These are phyloP conservation scores for Oehlia diaphana DNA, from an alignment of 192 early-diverging fungal genomes.

Conservation along the genomic window DNA sequence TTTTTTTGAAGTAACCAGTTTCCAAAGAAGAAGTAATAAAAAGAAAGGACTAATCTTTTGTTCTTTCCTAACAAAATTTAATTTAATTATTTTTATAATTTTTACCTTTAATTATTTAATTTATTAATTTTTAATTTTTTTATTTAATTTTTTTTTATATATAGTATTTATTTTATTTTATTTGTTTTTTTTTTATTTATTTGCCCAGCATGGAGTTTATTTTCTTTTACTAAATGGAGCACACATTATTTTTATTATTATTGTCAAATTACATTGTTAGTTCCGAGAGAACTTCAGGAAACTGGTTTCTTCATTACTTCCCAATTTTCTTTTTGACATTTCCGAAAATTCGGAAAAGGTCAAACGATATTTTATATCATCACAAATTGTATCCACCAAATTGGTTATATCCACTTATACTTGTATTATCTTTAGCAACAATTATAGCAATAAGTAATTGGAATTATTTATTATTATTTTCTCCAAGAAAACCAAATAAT, in stretches of 20 bases:
- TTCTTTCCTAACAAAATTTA: background rate
- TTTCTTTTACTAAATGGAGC: slow-evolving; percentile 28
- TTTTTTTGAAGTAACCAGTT: background rate
- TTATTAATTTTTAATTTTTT: background rate
- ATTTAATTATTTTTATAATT: background rate
- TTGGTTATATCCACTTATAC: slow-evolving; percentile 16
- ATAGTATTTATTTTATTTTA: slow-evolving; percentile 7
- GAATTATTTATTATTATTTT: slow-evolving; percentile 29
- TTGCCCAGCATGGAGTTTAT: slow-evolving; percentile 24
- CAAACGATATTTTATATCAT: slow-evolving; percentile 10
- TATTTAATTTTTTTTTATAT: slow-evolving; percentile 8
- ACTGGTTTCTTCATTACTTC: slow-evolving; percentile 19
- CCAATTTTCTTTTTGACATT: slow-evolving; percentile 13
- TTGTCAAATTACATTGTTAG: slow-evolving; percentile 22
- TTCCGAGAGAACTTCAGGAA: slow-evolving; percentile 22
- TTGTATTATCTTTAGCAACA: slow-evolving; percentile 21
- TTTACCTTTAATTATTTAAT: slow-evolving; percentile 2
- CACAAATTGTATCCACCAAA: slow-evolving; percentile 23
- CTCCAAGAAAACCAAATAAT: slow-evolving; percentile 22
- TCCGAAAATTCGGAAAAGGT: slow-evolving; percentile 18
- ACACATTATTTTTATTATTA: slow-evolving; percentile 25
- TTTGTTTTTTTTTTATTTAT: slow-evolving; percentile 5
- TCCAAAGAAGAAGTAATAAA: background rate
- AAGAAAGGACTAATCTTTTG: background rate
- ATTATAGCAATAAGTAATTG: slow-evolving; percentile 30